phyloP scores from a whole-genome alignment of 495 filamentous ascomycete genomes.

The Barbatosphaeria neglecta region DNA sequence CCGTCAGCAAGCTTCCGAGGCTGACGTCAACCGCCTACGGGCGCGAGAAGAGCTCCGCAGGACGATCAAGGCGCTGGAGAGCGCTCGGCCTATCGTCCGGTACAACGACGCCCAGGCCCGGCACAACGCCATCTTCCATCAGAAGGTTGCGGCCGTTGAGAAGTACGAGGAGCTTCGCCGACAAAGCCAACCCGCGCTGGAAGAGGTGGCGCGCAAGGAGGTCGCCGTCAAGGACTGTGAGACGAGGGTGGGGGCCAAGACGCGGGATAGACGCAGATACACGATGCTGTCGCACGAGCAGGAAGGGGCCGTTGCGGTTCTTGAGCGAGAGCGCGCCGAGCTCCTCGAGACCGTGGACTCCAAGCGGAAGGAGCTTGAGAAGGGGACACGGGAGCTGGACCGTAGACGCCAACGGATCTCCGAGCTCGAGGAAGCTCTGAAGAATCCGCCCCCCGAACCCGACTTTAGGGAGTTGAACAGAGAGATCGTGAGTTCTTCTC shows the following conservation, averaged over 20 bases:
- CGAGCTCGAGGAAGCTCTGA: slow-evolving; percentile 28
- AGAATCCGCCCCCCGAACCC: slow-evolving; percentile 35
- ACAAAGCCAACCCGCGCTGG: slow-evolving; percentile 57
- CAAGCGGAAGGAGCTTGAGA: slow-evolving; percentile 40
- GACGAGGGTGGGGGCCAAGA: too few relatives aligned
- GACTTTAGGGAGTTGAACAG: slow-evolving; percentile 39
- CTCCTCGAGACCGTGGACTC: slow-evolving; percentile 42
- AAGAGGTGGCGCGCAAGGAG: slow-evolving; percentile 54
- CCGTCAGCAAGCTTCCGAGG: slow-evolving; percentile 65
- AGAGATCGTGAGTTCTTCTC: slow-evolving; percentile 45
- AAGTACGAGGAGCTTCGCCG: slow-evolving; percentile 43
- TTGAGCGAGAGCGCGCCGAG: too few relatives aligned
- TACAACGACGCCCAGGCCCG: slow-evolving; percentile 39
- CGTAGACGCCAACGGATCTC: slow-evolving; percentile 30
- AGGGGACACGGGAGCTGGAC: slow-evolving; percentile 41
- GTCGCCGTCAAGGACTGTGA: too few relatives aligned
- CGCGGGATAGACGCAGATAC: too few relatives aligned
- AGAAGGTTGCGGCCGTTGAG: slow-evolving; percentile 36
- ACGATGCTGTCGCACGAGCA: too few relatives aligned
- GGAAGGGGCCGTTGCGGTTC: too few relatives aligned
- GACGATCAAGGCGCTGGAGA: slow-evolving; percentile 55
- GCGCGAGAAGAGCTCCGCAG: slow-evolving; percentile 59
- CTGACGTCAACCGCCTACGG: slow-evolving; percentile 71
- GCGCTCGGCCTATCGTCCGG: slow-evolving; percentile 49
- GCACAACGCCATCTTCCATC: slow-evolving; percentile 34